Base-by-base conservation (phyloP, 2,329 filamentous ascomycete genomes). In the Xylariaceae sp. region DNA sequence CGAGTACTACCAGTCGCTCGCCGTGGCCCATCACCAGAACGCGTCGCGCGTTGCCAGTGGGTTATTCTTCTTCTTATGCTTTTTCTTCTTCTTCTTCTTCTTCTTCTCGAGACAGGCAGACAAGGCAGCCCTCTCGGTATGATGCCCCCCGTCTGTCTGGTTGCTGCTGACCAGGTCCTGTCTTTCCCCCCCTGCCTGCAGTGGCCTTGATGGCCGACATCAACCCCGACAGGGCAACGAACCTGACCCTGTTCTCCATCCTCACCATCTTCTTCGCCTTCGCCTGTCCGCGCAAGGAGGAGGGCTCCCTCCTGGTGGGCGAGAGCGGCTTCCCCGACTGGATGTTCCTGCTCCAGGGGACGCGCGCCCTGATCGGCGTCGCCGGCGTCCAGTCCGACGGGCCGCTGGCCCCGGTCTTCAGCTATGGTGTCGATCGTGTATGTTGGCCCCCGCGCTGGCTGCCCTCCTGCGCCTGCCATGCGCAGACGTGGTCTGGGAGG, bases 1-100 rank as follows among this genome's bases (percentile, higher is more conserved):
- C 27, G 43, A 47, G 13, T 47, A 44, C 33, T 64, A 59, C 32
- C 33, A 55, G 10, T 36, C 47, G 5, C 49, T 55, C 18, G 61
- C 57, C 5, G 42, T 50, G 19, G 31, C 40, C 15, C 60, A 63
- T 29, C 56, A 64, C 32, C 31, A 40, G 23, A 38, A 35, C 15
- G 43, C 43, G 10, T 18, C 33, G 4, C 34, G 33, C 10, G 14
- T 25, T 11, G 41, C 32, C 19, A 38, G 37, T 39, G 24, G 31
- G 33, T 18, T 6, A 9, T 11, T 5, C 19, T 14, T 6, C 6
- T 5, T 27, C 3, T 32, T 21, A 16, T 18, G 5, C 13, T n/a
- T 11, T 23, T 33, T 13, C 14, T 4, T 18, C 15, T 13, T 12
- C 15, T n/a, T n/a, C n/a, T n/a, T n/a, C n/a, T n/a, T n/a, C n/a